Evolutionary conservation across 441 rosid species (phyloP).

Genomic region (Pelargonium citronellum): DNA sequence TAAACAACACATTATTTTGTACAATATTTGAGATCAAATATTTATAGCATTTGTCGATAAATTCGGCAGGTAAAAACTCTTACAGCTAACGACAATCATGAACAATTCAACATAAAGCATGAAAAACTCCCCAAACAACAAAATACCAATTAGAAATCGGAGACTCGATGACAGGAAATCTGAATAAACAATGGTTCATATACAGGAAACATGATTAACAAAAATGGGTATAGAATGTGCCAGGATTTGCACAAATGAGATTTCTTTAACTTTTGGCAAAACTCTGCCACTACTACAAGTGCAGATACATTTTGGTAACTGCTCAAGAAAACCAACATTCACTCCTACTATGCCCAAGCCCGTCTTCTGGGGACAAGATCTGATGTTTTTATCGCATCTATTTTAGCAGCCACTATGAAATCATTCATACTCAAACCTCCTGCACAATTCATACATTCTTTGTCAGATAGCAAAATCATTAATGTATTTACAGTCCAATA

Average conservation of each 20-base stretch:
- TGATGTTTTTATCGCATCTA: conserved; percentile 78
- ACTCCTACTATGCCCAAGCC: conserved; percentile 58
- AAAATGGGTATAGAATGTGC: background rate
- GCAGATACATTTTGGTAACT: background rate
- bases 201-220: conserved; percentile 2
- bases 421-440: conserved; percentile 92
- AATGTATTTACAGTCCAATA: background rate
- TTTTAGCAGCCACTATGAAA: conserved; percentile 78
- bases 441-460: conserved; percentile 25
- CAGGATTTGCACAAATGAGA: background rate
- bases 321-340: conserved; percentile 1
- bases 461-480: background rate
- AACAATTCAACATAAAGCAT: no score
- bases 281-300: background rate
- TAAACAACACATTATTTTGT: no score
- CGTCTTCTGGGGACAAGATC: conserved; percentile 77
- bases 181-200: background rate
- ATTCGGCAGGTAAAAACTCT: no score
- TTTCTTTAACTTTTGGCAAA: no score
- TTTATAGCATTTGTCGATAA: no score
- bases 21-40: no score
- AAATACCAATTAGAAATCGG: no score
- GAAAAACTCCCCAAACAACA: no score
- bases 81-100: no score
- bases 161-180: background rate